phyloP scores from a whole-genome alignment of 2,329 filamentous ascomycete genomes.

The Beauveria scarabaeidicola region DNA sequence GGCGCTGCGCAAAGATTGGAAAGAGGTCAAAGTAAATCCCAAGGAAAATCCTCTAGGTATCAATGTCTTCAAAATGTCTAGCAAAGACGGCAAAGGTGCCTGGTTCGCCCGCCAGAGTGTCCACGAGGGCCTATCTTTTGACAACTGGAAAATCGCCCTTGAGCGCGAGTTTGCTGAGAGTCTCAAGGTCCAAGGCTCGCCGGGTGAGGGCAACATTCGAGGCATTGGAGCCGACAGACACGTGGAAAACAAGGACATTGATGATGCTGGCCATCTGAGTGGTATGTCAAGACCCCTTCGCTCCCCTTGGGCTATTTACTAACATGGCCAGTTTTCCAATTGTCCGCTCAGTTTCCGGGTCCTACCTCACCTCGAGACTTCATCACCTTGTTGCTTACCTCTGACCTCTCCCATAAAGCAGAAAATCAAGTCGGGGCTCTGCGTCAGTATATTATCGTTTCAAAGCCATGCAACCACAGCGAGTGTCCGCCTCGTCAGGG shows the following conservation, averaged over 20 bases:
- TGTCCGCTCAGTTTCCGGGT: conserved; percentile 83
- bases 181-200: conserved; percentile 59
- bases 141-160: conserved; percentile 68
- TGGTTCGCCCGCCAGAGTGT: conserved; percentile 87
- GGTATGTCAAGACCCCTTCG: conserved; percentile 30
- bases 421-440: conserved; percentile 28
- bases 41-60: conserved; percentile 71
- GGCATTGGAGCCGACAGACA: conserved; percentile 76
- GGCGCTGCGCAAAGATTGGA: conserved; percentile 75
- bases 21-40: conserved; percentile 64
- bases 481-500: conserved; percentile 61
- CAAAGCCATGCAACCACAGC: conserved; percentile 72
- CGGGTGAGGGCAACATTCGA: conserved; percentile 66
- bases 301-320: conserved; percentile 13
- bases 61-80: conserved; percentile 67
- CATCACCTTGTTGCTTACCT: conserved; percentile 68
- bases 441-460: conserved; percentile 79
- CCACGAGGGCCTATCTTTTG: conserved; percentile 69
- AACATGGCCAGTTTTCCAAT: conserved; percentile 57
- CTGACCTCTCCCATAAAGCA: conserved; percentile 40
- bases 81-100: conserved; percentile 72
- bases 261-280: conserved; percentile 54
- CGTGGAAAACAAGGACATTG: conserved; percentile 53
- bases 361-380: conserved; percentile 86
- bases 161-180: conserved; percentile 73